Base-by-base conservation (phyloP, 176 grass and related monocot genomes). In the Calamus simplicifolius region DNA sequence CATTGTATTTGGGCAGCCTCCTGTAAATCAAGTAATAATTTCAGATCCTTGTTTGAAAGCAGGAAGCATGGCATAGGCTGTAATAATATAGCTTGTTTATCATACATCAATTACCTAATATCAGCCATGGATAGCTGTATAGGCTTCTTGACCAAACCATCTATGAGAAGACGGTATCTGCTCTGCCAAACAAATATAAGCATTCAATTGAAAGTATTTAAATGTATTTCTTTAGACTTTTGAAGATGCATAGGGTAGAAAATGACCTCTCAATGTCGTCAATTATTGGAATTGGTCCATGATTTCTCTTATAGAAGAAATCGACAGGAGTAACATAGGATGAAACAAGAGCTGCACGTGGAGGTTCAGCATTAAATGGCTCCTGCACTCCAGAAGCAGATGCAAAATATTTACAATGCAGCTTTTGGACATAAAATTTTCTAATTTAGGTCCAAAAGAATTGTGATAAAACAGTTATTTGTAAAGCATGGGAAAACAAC, bases 1-100 rank as follows among this genome's bases (percentile, higher is more conserved):
- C 87, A 76, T 82, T 88, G 73, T 98, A 85, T 59, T 88, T 98
- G 2, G 93, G 93, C 58, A 92, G 87, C 67, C 73, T 69, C 79
- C 93, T 98, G 73, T 25, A 73, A 62, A 61, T 23, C 27, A 73
- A 56, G 56, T 62, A 66, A 58, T 58, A 54, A 82, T 54, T 49
- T 69, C 72, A 18, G 35, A 59, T 65, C 27, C 25, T 79, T 25
- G 70, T 21, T 5, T 56, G 61, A 51, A 27, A 48, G 27, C 25
- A 72, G 56, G 59, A 30, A 69, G 3, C 50, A 66, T 16, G 5
- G 49, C 25, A 26, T 25, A 4, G 26, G 16, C 27, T 25, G 38
- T 17, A 68, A 56, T 17, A 48, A 61, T 35, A 14, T 56, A 50
- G 63, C 38, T 1, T 71, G 16, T 3, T 29, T 3, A 62, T 75